Conservation (phyloP, 768 basidiomycete species). For the Cystofilobasidium bisporidii region DNA sequence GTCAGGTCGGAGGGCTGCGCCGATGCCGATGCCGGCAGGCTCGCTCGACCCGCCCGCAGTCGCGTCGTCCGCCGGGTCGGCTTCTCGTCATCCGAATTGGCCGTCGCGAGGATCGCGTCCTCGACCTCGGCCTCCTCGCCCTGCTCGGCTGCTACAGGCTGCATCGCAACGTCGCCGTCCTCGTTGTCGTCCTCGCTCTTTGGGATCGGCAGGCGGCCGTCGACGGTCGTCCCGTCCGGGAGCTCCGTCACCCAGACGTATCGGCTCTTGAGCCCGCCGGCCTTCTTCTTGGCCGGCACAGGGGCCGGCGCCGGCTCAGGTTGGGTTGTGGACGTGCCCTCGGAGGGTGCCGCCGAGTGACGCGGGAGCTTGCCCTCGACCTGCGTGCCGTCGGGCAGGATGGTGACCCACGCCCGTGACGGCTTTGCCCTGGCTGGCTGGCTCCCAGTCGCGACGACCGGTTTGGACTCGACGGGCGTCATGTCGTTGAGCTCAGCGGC, state of each 20-base stretch:
- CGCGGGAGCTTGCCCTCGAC: slow-evolving; percentile 11
- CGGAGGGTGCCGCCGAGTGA: no score
- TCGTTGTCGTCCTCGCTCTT: no score
- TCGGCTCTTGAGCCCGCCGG: not conserved
- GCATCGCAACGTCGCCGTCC: no score
- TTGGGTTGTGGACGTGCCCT: not conserved
- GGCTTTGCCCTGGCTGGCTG: not conserved
- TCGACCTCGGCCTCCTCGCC: not conserved
- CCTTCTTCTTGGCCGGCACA: not conserved
- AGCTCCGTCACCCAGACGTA: slow-evolving; percentile 11
- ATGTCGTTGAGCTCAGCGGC: not conserved
- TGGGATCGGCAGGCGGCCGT: slow-evolving; percentile 6
- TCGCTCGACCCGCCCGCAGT: not conserved
- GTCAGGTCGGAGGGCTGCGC: not conserved
- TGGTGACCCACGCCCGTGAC: not conserved
- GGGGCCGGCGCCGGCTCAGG: not conserved
- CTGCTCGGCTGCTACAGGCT: not conserved
- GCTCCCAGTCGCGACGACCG: not conserved
- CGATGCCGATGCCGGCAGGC: not conserved
- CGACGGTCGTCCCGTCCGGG: slow-evolving; percentile 18
- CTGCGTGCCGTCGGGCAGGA: slow-evolving; percentile 14
- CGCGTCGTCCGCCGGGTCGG: not conserved
- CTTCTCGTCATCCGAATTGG: not conserved
- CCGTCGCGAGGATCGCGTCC: not conserved
- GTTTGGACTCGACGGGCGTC: not conserved